Base-by-base conservation (phyloP, 768 basidiomycete genomes). In the Calocybe cyanea region DNA sequence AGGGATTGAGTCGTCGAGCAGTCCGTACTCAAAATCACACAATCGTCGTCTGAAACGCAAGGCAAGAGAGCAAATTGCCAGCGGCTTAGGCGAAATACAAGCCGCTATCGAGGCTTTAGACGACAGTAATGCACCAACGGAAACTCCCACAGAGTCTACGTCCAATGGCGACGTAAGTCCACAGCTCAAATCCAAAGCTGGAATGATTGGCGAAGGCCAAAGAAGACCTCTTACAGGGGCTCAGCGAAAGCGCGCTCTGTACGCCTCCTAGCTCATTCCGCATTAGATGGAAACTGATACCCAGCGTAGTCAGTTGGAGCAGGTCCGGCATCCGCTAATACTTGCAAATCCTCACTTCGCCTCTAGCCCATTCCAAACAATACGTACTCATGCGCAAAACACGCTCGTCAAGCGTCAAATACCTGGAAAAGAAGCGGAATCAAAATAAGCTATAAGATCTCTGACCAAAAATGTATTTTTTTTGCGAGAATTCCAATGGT, bases 351-450 rank as follows among this genome's bases (percentile, higher is more conserved):
- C 83, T 4, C 74, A 78, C 31, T 91, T 81, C 57, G 63, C 77
- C 8, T 64, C 75, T 24, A 84, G 83, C 56, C 89, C 89, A 1
- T 91, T 91, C 59, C 69, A 81, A 55, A 83, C 86, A 1, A 86
- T 91, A 54, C 82, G 87, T 4, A 83, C 75, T 3, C 89, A 92
- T 60, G 86, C 83, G 2, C 74, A 83, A 60, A 91, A 91, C 58
- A 88, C 89, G 0, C 69, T 90, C 9, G 50, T 88, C 28, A 81
- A 78, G 52, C 80, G 75, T 51, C 57, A 65, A 37, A 30, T 38
- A 7, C 23, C 39, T 28, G 23, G 32, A 11, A 6, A 19, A 4
- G 42, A 48, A 14, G 18, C 23, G 32, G 14, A 32, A 41, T 31
- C 8, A 41, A n/a, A n/a, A n/a, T n/a, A n/a, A 31, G 40, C 15